Conservation (phyloP, 352 stramenopile genomes). For the Phytopythium ostracodes region DNA sequence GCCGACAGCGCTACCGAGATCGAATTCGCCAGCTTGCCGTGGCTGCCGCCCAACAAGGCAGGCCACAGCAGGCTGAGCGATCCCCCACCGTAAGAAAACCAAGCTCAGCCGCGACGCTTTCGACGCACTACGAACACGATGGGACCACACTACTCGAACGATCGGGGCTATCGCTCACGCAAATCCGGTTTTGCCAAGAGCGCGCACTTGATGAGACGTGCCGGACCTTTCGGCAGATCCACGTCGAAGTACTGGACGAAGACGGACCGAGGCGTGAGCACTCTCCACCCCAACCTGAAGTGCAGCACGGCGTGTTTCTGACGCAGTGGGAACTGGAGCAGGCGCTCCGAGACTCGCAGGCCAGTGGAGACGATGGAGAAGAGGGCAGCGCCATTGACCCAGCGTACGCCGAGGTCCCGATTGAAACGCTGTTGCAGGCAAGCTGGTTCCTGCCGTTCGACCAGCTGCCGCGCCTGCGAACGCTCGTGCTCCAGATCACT, state of each 20-base stretch:
- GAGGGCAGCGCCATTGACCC: conserved; percentile 6
- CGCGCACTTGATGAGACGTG: conserved; percentile 40
- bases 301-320: conserved; percentile 33
- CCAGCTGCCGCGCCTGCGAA: conserved; percentile 33
- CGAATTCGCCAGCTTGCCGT: conserved; percentile 1
- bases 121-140: conserved; percentile 4
- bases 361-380: not conserved
- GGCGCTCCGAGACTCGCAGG: conserved; percentile 1
- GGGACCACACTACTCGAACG: conserved; percentile 28
- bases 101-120: not conserved
- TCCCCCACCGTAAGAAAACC: not conserved
- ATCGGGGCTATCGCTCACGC: conserved; percentile 39
- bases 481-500: conserved; percentile 50
- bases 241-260: conserved; percentile 18
- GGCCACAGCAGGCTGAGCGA: conserved; percentile 11
- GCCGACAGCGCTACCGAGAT: conserved; percentile 21
- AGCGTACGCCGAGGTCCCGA: conserved; percentile 11
- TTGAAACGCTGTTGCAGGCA: conserved; percentile 33
- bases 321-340: conserved; percentile 57
- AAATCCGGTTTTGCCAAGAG: conserved; percentile 50
- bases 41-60: conserved; percentile 6
- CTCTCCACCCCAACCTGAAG: conserved; percentile 12
- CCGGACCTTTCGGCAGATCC: conserved; percentile 35
- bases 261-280: conserved; percentile 3
- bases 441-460: conserved; percentile 72